Evolutionary conservation across 2,329 filamentous ascomycete species (phyloP).

Genomic region (Ilyonectria sp.): DNA sequence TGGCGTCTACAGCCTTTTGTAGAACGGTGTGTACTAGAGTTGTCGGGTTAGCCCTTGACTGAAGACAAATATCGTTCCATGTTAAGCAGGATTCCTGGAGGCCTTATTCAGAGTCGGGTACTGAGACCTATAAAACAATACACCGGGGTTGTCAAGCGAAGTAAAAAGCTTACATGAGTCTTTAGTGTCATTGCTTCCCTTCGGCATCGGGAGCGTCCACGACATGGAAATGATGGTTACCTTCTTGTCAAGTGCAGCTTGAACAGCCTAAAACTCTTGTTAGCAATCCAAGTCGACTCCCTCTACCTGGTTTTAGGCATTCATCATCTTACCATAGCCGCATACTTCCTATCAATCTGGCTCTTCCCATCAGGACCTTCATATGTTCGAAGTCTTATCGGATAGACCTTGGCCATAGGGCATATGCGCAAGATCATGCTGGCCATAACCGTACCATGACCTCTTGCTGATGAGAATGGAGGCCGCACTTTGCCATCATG

Average conservation of each 20-base stretch:
- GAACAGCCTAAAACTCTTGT: slow-evolving; percentile 1
- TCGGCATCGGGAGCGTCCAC: slow-evolving; percentile 28
- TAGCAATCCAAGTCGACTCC: not conserved
- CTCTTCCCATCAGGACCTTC: not conserved
- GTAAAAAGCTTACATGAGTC: not conserved
- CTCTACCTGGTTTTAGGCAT: not conserved
- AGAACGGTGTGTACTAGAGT: slow-evolving; percentile 3
- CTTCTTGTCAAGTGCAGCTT: slow-evolving; percentile 31
- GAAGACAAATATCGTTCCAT: not conserved
- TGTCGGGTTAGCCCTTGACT: not conserved
- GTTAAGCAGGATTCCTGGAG: not conserved
- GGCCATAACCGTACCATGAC: slow-evolving; percentile 43
- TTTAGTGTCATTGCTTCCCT: slow-evolving; percentile 8
- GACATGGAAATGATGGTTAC: slow-evolving; percentile 37
- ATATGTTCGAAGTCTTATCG: slow-evolving; percentile 36
- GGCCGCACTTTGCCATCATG: slow-evolving; percentile 9
- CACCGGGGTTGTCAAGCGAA: not conserved
- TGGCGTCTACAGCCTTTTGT: slow-evolving; percentile 2
- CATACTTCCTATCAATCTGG: slow-evolving; percentile 19
- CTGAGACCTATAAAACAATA: not conserved
- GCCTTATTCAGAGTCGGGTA: not conserved
- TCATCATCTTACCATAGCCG: slow-evolving; percentile 24
- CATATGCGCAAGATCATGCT: slow-evolving; percentile 41
- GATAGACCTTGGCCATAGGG: slow-evolving; percentile 33
- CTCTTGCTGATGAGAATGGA: slow-evolving; percentile 2